A percentile compares a stretch with the other conserved stretches of the same genome.
Conservation (phyloP, 2,329 filamentous ascomycete species). For the Pseudopyricularia cyperi region DNA sequence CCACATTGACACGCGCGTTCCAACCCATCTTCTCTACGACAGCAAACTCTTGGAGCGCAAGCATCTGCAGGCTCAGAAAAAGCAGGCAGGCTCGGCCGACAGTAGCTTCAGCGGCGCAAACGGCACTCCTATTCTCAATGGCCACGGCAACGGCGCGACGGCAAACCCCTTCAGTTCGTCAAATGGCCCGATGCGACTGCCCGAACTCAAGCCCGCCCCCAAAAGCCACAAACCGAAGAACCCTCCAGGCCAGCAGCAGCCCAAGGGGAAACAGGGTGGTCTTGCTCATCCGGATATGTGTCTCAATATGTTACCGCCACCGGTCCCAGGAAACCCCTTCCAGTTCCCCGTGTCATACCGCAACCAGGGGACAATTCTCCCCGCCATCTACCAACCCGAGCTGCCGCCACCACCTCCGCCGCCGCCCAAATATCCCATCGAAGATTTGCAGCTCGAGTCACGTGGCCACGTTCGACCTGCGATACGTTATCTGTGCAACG, state of each 20-base stretch:
- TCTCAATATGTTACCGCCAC: conserved; percentile 23
- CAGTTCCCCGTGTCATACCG: conserved; percentile 29
- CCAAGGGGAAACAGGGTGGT: conserved; percentile 24
- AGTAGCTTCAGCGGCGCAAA: conserved; percentile 23
- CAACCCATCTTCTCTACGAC: conserved; percentile 69
- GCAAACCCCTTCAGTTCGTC: conserved; percentile 20
- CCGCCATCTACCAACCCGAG: conserved; percentile 23
- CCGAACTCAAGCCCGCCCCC: conserved; percentile 59
- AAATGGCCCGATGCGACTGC: conserved; percentile 43
- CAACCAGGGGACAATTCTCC: conserved; percentile 19
- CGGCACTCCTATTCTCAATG: background rate
- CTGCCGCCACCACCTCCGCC: conserved; percentile 56
- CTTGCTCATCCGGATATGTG: conserved; percentile 19
- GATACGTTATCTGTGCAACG: conserved; percentile 63
- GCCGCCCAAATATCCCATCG: conserved; percentile 85
- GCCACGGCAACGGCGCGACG: background rate
- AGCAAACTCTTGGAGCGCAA: conserved; percentile 68
- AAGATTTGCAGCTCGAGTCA: conserved; percentile 74
- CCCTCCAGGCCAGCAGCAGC: conserved; percentile 27
- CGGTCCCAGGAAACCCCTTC: conserved; percentile 31
- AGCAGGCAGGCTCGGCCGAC: conserved; percentile 22
- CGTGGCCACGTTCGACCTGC: conserved; percentile 56
- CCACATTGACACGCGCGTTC: conserved; percentile 77
- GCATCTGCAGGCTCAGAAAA: conserved; percentile 54
- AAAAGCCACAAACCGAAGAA: conserved; percentile 53